phyloP scores from a whole-genome alignment of 208 protist species.

The Acanthamoeba culbertsoni region DNA sequence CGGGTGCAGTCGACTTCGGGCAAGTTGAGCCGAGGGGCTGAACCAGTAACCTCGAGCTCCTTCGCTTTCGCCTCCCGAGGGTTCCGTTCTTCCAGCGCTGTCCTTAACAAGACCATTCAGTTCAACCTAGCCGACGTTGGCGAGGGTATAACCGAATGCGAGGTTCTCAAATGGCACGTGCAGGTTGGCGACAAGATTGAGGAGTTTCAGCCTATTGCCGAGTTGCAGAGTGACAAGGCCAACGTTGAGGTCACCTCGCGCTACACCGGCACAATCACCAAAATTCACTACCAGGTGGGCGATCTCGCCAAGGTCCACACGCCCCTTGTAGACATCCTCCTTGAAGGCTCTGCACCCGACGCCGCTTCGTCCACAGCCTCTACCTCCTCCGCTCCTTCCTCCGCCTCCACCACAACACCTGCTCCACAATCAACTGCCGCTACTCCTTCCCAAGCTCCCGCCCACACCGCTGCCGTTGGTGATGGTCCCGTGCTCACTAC shows the following conservation, averaged over 20 bases:
- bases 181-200: slow-evolving; percentile 90
- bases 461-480: neutral
- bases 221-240: slow-evolving; percentile 94
- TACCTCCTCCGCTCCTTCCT: too few species aligned
- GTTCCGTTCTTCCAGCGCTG: too few species aligned
- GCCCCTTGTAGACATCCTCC: slow-evolving; percentile 89
- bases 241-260: slow-evolving; percentile 89
- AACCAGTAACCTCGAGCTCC: too few species aligned
- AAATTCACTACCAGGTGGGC: slow-evolving; percentile 87
- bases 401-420: neutral
- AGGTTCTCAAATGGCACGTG: slow-evolving; percentile 91
- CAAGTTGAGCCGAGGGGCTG: too few species aligned
- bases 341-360: too few species aligned
- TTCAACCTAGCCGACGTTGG: slow-evolving; percentile 94
- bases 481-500: slow-evolving; percentile 86
- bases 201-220: slow-evolving; percentile 93
- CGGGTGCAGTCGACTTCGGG: too few species aligned
- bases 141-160: slow-evolving; percentile 94
- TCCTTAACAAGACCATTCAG: too few species aligned
- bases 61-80: too few species aligned
- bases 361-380: neutral
- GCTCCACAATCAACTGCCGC: neutral
- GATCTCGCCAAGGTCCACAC: slow-evolving; percentile 88
- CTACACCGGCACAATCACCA: slow-evolving; percentile 88
- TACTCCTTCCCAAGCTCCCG: neutral